Evolutionary conservation across 495 filamentous ascomycete genomes (phyloP), one percentile per base, ranked within the genome.

Genomic region (Ascodesmis nigricans): DNA sequence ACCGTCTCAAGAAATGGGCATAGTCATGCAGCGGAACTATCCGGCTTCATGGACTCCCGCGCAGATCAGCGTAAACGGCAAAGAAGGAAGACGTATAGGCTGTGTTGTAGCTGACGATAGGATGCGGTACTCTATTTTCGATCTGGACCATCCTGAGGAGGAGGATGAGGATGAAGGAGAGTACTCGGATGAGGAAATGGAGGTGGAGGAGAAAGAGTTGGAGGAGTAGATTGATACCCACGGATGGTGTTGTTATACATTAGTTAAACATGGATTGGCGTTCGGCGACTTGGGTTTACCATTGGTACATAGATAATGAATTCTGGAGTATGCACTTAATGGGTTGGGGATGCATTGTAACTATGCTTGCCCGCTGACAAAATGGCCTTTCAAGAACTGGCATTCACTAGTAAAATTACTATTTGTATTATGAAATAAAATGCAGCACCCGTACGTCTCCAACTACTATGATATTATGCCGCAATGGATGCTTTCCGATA

Each of bases 81-180:
- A 59, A 9, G 59, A 57, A 19, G 61, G 58, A 1, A 58, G 66
- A 17, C 53, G 66, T 33, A 63, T 61, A 15, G 55, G 66, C 2
- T 70, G 64, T 43, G 63, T 69, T 15, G 42, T 73, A 33, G 66
- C 66, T 37, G 57, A 60, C 8, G 66, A 72, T 43, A 52, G 50
- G 11, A 47, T 63, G 48, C 60, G 59, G 29, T 73, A 71, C 44
- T 60, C 64, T 21, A 58, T 72, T 5, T 59, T 69, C 35, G 65
- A 70, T 44, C 35, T 73, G 34, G 69, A 72, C 50, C 31, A 39
- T 21, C 31, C 30, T 22, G 49, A 52, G 24, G 33, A 39, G 11
- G 50, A 52, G 25, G 49, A 41, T 1, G 42, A 39, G 2, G 44
- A 44, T 4, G 35, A 35, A 10, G 43, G 36, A 8, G 48, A 39